These are phyloP conservation scores for Xerocomus spinulosus DNA, from an alignment of 768 basidiomycete genomes.

Conservation along the genomic window DNA sequence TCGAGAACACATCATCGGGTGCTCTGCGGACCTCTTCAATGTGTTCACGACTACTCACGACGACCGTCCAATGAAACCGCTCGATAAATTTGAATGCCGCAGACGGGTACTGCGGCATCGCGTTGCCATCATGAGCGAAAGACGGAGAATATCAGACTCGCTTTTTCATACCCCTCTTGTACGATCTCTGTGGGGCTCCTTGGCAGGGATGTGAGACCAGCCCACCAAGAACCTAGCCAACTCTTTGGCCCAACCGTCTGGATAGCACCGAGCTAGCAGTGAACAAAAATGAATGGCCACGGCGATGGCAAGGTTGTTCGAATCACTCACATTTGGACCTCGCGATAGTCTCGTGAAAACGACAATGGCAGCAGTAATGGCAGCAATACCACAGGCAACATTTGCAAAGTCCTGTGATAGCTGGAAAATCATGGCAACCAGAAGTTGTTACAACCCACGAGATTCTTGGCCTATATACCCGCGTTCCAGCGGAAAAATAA, in stretches of 20 bases:
- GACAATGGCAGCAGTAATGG: too few relatives aligned
- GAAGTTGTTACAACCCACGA: too few relatives aligned
- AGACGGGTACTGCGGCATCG: conserved; percentile 24
- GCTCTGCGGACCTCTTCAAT: conserved; percentile 40
- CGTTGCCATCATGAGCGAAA: not conserved
- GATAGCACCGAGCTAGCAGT: conserved; percentile 21
- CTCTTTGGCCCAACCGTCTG: conserved; percentile 27
- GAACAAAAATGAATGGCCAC: too few relatives aligned
- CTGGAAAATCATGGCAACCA: not conserved
- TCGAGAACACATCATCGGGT: conserved; percentile 36
- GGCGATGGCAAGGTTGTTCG: not conserved
- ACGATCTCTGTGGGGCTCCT: conserved; percentile 17
- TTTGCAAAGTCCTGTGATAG: too few relatives aligned
- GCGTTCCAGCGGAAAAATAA: too few relatives aligned
- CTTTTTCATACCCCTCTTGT: conserved; percentile 32
- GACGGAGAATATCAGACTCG: conserved; percentile 1
- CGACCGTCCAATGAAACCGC: conserved; percentile 35
- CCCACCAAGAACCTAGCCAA: conserved; percentile 26
- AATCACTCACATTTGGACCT: not conserved
- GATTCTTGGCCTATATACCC: too few relatives aligned
- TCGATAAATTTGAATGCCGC: conserved; percentile 27
- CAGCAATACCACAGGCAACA: too few relatives aligned
- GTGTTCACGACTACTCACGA: conserved; percentile 29
- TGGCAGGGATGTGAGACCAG: conserved; percentile 10
- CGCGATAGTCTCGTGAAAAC: not conserved